These are phyloP conservation scores for Liquidambar formosana DNA, from an alignment of 164 flowering plant genomes.

Conservation along the genomic window DNA sequence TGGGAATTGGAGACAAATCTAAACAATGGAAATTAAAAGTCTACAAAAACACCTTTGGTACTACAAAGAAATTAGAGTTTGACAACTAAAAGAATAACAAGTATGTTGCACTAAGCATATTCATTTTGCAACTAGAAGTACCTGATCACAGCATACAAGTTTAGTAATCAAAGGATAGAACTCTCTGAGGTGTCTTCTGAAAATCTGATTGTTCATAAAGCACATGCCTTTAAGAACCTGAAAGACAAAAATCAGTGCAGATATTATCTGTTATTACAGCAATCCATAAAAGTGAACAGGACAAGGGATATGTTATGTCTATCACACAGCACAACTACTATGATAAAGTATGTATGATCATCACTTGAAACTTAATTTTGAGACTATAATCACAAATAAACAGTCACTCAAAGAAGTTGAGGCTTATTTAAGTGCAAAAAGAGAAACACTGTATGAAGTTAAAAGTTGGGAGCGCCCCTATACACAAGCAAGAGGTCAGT, in stretches of 20 bases:
- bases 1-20: background rate
- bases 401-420: background rate
- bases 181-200: constrained; percentile 78
- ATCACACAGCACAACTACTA: background rate
- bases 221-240: constrained; percentile 95
- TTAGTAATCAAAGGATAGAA: constrained; percentile 91
- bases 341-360: background rate
- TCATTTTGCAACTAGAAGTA: constrained; percentile 18
- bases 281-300: background rate
- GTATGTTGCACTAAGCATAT: background rate
- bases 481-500: too few species aligned
- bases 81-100: too few species aligned
- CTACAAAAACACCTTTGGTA: background rate
- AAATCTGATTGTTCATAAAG: constrained; percentile 74
- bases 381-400: background rate
- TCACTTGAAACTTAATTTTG: too few species aligned
- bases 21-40: background rate
- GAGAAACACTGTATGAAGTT: too few species aligned
- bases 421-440: background rate
- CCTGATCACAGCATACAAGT: constrained; percentile 99
- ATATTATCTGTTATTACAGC: background rate
- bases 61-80: too few species aligned
- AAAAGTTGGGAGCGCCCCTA: too few species aligned
- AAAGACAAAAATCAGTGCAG: constrained; percentile 10
- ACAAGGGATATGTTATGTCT: background rate